phyloP scores from a whole-genome alignment of 345 rosid genomes.

The Melaleuca quinquenervia region DNA sequence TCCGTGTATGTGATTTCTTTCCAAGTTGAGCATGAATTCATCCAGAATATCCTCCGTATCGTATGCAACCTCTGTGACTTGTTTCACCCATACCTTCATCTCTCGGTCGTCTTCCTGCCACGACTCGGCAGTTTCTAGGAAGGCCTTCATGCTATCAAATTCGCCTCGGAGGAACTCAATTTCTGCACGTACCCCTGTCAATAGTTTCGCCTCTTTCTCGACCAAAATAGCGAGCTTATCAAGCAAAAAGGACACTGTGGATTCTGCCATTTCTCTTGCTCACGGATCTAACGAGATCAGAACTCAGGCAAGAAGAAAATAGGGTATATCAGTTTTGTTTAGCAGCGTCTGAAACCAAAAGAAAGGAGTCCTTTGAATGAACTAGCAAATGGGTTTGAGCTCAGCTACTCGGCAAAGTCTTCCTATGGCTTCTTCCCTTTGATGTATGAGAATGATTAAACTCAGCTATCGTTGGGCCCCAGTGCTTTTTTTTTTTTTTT shows the following conservation, averaged over 20 bases:
- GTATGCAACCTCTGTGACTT: background rate
- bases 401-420: background rate
- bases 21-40: background rate
- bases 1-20: background rate
- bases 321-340: background rate
- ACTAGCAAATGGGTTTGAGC: background rate
- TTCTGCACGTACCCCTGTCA: background rate
- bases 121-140: background rate
- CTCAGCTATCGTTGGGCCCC: background rate
- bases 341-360: fast-evolving
- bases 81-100: background rate
- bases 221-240: background rate
- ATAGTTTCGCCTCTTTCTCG: background rate
- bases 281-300: background rate
- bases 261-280: background rate
- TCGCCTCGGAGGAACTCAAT: fast-evolving
- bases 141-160: background rate
- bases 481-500: too few species aligned
- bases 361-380: background rate
- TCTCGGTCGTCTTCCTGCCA: background rate
- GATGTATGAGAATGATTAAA: background rate
- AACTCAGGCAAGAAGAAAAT: too few species aligned
- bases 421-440: background rate
- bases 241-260: background rate
- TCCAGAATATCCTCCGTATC: background rate